Conservation (phyloP, 768 basidiomycete species). For the Crassisporium funariophilum region DNA sequence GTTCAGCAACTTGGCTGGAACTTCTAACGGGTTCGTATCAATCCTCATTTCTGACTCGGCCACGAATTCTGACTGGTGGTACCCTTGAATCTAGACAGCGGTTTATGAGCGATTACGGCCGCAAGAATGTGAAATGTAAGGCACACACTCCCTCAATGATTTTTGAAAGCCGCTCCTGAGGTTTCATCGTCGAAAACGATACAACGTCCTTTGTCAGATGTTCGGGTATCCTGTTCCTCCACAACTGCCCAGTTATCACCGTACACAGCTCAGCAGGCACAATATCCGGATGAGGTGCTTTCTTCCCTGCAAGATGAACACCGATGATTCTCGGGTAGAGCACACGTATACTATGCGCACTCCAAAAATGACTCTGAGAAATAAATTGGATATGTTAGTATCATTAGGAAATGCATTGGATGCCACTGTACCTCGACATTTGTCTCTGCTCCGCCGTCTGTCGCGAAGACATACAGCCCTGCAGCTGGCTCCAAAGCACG, state of each 20-base stretch:
- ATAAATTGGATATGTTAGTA: background rate
- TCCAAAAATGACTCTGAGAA: slow-evolving; percentile 42
- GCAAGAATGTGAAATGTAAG: background rate
- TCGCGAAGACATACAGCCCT: slow-evolving; percentile 40
- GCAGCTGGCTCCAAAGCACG: slow-evolving; percentile 36
- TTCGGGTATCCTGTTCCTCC: slow-evolving; percentile 44
- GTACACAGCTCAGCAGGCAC: slow-evolving; percentile 54
- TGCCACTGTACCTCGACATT: slow-evolving; percentile 40
- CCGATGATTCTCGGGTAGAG: slow-evolving; percentile 40
- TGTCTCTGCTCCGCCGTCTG: slow-evolving; percentile 31
- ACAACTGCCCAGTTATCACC: slow-evolving; percentile 50
- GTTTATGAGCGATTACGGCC: background rate
- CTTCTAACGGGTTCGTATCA: slow-evolving; percentile 20
- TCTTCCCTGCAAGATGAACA: slow-evolving; percentile 31
- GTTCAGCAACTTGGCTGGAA: slow-evolving; percentile 25
- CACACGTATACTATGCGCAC: slow-evolving; percentile 35
- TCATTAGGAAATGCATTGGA: background rate
- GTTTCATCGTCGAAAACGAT: slow-evolving; percentile 50
- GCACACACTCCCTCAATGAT: slow-evolving; percentile 35
- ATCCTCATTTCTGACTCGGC: slow-evolving; percentile 43
- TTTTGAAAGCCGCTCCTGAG: slow-evolving; percentile 38
- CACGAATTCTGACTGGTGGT: slow-evolving; percentile 32
- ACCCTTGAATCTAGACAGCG: slow-evolving; percentile 15
- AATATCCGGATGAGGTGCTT: slow-evolving; percentile 28
- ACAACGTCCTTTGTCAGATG: slow-evolving; percentile 41